Conservation (phyloP, 148 eudicot species). For the Chenopodium album region DNA sequence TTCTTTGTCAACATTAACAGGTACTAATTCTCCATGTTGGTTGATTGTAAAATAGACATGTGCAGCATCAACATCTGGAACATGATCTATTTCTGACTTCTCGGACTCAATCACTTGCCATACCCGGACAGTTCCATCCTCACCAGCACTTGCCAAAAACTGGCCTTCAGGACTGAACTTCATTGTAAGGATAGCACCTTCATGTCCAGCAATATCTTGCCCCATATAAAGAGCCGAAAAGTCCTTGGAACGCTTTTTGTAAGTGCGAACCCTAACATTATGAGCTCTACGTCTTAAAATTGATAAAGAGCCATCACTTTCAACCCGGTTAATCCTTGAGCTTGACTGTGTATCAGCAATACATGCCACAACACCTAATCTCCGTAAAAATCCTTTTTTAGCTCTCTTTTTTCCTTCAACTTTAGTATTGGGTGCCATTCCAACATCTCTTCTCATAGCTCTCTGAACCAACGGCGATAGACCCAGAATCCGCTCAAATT, state of each 20-base stretch:
- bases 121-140: constrained; percentile 75
- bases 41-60: constrained; percentile 51
- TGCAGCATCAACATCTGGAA: constrained; percentile 47
- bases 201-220: constrained; percentile 72
- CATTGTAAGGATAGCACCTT: constrained; percentile 79
- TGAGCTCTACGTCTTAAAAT: constrained; percentile 25
- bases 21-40: constrained; percentile 48
- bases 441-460: constrained; percentile 43
- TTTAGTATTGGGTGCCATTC: constrained; percentile 14
- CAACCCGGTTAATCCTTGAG: constrained; percentile 25
- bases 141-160: constrained; percentile 78
- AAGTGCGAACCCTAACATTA: constrained; percentile 45
- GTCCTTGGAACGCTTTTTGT: constrained; percentile 56
- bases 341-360: constrained; percentile 29
- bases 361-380: constrained; percentile 42
- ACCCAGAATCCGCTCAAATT: constrained; percentile 47
- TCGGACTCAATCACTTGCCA: constrained; percentile 69
- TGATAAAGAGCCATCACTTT: constrained; percentile 21
- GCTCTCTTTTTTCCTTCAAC: constrained; percentile 36
- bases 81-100: constrained; percentile 33
- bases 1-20: constrained; percentile 46
- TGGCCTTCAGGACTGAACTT: constrained; percentile 87
- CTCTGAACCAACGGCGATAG: constrained; percentile 52
- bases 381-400: constrained; percentile 59
- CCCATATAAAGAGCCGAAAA: constrained; percentile 60